Evolutionary conservation across 768 basidiomycete genomes (phyloP).

Genomic region (Sarcomyxa edulis): DNA sequence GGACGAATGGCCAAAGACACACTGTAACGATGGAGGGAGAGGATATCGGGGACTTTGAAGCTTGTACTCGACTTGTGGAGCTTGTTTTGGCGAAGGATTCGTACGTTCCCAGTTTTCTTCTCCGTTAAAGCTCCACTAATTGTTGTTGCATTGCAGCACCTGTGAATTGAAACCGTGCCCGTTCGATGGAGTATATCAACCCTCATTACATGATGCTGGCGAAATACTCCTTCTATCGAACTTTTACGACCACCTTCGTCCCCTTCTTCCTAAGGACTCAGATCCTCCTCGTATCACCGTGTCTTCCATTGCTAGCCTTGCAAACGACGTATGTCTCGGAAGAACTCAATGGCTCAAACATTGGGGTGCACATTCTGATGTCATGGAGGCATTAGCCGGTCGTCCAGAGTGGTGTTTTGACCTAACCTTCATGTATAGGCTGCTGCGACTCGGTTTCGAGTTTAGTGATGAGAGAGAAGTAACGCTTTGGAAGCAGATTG

Average conservation of each 20-base stretch:
- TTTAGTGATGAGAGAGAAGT: slow-evolving; percentile 66
- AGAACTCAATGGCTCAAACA: slow-evolving; percentile 51
- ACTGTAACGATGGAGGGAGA: slow-evolving; percentile 86
- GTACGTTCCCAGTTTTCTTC: slow-evolving; percentile 37
- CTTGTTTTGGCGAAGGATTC: slow-evolving; percentile 94
- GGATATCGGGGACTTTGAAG: slow-evolving; percentile 78
- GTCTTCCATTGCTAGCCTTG: slow-evolving; percentile 56
- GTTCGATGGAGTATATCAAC: slow-evolving; percentile 97
- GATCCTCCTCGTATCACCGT: slow-evolving; percentile 33
- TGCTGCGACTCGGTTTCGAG: slow-evolving; percentile 89
- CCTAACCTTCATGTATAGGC: slow-evolving; percentile 89
- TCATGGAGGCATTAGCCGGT: slow-evolving; percentile 62
- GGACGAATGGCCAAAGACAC: slow-evolving; percentile 28
- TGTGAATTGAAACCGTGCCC: slow-evolving; percentile 94
- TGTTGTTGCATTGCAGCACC: slow-evolving; percentile 36
- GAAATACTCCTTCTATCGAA: slow-evolving; percentile 91
- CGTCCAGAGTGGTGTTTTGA: slow-evolving; percentile 96
- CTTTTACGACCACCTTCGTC: slow-evolving; percentile 92
- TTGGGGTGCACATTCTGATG: slow-evolving; percentile 27
- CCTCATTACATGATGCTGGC: slow-evolving; percentile 78
- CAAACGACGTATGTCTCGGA: slow-evolving; percentile 71
- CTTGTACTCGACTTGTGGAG: slow-evolving; percentile 79
- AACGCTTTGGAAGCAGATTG: slow-evolving; percentile 80
- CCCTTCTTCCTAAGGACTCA: slow-evolving; percentile 50
- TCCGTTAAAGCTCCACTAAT: background rate